phyloP scores from a whole-genome alignment of 352 stramenopile genomes.

The Globisporangium nodosum region DNA sequence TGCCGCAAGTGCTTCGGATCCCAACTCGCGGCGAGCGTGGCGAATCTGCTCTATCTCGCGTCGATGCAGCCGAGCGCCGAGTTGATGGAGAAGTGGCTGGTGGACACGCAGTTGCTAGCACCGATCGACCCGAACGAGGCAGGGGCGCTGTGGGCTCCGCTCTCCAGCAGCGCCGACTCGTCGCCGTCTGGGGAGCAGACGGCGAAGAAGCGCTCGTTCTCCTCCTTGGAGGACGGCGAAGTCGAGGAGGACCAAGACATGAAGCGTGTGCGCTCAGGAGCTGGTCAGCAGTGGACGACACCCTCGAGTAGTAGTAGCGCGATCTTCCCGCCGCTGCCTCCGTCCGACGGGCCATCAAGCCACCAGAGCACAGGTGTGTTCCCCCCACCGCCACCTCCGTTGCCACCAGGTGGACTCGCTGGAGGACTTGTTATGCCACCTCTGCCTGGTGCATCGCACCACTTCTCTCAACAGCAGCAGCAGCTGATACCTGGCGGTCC shows the following conservation, averaged over 20 bases:
- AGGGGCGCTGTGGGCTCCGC: conserved; percentile 26
- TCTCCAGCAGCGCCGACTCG: neutral
- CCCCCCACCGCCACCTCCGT: neutral
- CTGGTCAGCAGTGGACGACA: neutral
- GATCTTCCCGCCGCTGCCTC: conserved; percentile 4
- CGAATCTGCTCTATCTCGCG: conserved; percentile 71
- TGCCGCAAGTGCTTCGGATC: conserved; percentile 47
- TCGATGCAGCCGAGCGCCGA: conserved; percentile 38
- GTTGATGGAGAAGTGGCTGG: conserved; percentile 49
- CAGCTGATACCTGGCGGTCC: neutral
- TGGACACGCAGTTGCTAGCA: conserved; percentile 50
- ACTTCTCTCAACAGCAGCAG: neutral
- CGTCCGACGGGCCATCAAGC: neutral
- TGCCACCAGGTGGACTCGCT: neutral
- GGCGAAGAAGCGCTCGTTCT: conserved; percentile 7
- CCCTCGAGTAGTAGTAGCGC: neutral
- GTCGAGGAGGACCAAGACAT: conserved; percentile 21
- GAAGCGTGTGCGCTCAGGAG: neutral
- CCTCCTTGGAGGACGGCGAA: conserved; percentile 51
- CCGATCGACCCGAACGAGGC: conserved; percentile 28
- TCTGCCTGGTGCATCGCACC: neutral
- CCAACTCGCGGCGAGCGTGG: conserved; percentile 38
- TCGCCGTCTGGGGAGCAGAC: neutral
- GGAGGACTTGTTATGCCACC: neutral
- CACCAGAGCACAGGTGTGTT: neutral